phyloP scores from a whole-genome alignment of 148 eudicot species.

The Rhododendron molle region DNA sequence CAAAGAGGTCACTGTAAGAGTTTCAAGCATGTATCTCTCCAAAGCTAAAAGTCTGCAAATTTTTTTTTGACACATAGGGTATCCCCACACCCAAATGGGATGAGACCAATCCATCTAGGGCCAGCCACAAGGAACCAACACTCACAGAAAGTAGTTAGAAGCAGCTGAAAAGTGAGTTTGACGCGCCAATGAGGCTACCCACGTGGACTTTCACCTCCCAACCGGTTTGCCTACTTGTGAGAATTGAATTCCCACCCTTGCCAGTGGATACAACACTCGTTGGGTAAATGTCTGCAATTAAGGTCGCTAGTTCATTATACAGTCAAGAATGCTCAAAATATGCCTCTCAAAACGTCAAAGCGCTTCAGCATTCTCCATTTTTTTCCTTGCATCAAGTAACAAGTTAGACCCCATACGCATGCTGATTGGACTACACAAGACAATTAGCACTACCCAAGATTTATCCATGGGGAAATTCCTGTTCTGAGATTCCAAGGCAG shows the following conservation, averaged over 20 bases:
- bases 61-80: too few species aligned
- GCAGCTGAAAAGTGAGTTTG: too few species aligned
- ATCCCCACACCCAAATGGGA: too few species aligned
- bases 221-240: too few species aligned
- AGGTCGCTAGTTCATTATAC: background rate
- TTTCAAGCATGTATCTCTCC: background rate
- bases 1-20: background rate
- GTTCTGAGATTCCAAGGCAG: background rate
- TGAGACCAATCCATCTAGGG: too few species aligned
- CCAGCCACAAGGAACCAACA: too few species aligned
- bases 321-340: background rate
- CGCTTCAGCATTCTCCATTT: background rate
- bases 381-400: background rate
- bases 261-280: background rate
- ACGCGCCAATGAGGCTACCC: too few species aligned
- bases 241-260: background rate
- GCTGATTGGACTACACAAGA: background rate
- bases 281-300: background rate
- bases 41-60: background rate
- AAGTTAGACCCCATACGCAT: background rate
- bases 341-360: constrained; percentile 1
- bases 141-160: too few species aligned
- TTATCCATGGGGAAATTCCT: background rate
- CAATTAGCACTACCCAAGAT: background rate
- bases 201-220: too few species aligned